Evolutionary conservation across 2,329 filamentous ascomycete species (phyloP).

Genomic region (Fusarium brachygibbosum): DNA sequence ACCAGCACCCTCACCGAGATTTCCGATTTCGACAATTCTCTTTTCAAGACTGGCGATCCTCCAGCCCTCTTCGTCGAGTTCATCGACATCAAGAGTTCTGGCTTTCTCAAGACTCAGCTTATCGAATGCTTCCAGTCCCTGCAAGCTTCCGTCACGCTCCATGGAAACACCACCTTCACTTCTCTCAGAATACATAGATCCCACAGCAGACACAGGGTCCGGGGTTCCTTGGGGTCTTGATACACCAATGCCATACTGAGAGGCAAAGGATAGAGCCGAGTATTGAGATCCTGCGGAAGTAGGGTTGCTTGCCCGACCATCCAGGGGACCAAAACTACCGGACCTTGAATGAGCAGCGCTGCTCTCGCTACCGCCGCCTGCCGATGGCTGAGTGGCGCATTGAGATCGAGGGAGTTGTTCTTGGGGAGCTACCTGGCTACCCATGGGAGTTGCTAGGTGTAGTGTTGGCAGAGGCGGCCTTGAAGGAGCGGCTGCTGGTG

Average conservation of each 20-base stretch:
- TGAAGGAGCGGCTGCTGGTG: conserved; percentile 52
- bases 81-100: conserved; percentile 88
- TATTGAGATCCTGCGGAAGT: conserved; percentile 90
- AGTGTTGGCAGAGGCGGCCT: conserved; percentile 79
- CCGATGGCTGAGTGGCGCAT: conserved; percentile 71
- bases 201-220: conserved; percentile 90
- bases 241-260: conserved; percentile 76
- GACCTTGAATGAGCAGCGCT: conserved; percentile 84
- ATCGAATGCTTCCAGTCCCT: conserved; percentile 82
- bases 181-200: conserved; percentile 84
- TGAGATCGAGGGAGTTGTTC: conserved; percentile 69
- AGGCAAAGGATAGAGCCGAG: conserved; percentile 84
- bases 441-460: conserved; percentile 89
- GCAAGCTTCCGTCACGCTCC: conserved; percentile 86
- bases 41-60: conserved; percentile 90
- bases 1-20: conserved; percentile 92
- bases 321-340: conserved; percentile 83
- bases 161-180: conserved; percentile 81
- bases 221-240: conserved; percentile 76
- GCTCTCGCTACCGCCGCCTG: conserved; percentile 82
- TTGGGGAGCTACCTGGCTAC: conserved; percentile 79
- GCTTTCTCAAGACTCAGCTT: conserved; percentile 86
- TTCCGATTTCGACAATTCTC: conserved; percentile 88
- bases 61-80: conserved; percentile 96
- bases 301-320: conserved; percentile 83